Base-by-base conservation (phyloP, 176 grass and related monocot genomes). In the Musa acuminata region DNA sequence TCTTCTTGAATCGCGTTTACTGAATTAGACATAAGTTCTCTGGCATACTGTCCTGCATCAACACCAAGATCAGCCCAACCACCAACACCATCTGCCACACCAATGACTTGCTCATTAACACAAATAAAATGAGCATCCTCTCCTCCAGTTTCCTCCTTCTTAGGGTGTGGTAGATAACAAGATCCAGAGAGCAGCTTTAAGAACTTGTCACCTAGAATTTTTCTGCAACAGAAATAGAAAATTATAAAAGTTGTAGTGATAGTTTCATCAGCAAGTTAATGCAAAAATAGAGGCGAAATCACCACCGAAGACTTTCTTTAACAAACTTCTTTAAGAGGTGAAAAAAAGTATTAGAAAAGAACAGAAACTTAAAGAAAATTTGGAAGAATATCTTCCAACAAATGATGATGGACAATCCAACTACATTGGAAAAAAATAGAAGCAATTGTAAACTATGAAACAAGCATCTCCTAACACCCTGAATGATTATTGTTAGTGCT, bases 71-170 rank as follows among this genome's bases (percentile, higher is more conserved):
- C 91, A 64, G 91, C 91, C 96, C 96, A 99, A 66, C 95, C 96
- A 76, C 96, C 96, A 66, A 99, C 95, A 69, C 96, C 96, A 69
- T 99, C 96, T 67, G 96, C 96, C 71, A 99, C 91, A 14, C 96
- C 96, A 75, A 99, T 94, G 8, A 81, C 88, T 19, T 89, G 88
- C 4, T 86, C 87, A 76, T 91, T 73, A 22, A 27, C 86, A 72
- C 88, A 94, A 67, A 99, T 99, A 62, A 99, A 99, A 84, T 99
- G 90, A 17, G 90, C 95, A 84, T 99, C 95, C 58, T 99, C 95
- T 35, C 95, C 95, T 73, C 95, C 90, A 52, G 95, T 99, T 51
- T 83, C 86, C 79, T 89, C 95, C 86, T 99, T 99, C 52, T 84
- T 91, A 29, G 95, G 95, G 77, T 99, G 95, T 53, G 95, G 95